Base-by-base conservation (phyloP, 2,329 filamentous ascomycete genomes). In the Aspergillus terreus region DNA sequence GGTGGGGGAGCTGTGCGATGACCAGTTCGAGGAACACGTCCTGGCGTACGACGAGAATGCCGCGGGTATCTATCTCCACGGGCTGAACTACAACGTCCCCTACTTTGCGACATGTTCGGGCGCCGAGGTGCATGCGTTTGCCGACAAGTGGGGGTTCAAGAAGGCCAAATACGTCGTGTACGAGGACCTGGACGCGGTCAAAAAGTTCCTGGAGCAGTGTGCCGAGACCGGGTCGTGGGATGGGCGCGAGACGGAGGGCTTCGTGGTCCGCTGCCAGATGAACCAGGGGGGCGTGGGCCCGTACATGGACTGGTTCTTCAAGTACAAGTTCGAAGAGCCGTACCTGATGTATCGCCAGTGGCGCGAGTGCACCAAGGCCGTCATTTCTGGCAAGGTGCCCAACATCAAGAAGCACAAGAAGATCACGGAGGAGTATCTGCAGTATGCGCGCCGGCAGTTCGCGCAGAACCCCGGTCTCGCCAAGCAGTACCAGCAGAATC, bases 271-370 rank as follows among this genome's bases (percentile, higher is more conserved):
- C 50, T 97, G 94, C 80, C 89, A 84, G 75, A 84, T 77, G 77
- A 78, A 66, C 48, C 63, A 72, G 44, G 75, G 76, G 0, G 74
- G 71, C 1, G 67, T 69, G 12, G 70, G 69, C 2, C 80, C 82
- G 0, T 94, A 85, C 68, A 75, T 82, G n/a, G 92, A 99, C 69
- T 99, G 94, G 94, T 99, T 99, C 73, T 99, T 99, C 85, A 99
- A 99, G 73, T 99, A 92, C 82, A 99, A 99, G 75, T 99, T 99
- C 54, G 94, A 99, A 66, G 94, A 99, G 74, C 94, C 94, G 0
- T 99, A 99, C 68, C 77, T 99, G 54, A 95, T 99, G 90, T 99
- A 97, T 73, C 85, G 94, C 21, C 94, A 99, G 75, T 99, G 94
- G 94, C 86, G 94, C 56, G 94, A 99, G 74, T 95, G 89, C 68